Evolutionary conservation across 1,284 basidiomycete species (phyloP).

Genomic region (Somion occarium): DNA sequence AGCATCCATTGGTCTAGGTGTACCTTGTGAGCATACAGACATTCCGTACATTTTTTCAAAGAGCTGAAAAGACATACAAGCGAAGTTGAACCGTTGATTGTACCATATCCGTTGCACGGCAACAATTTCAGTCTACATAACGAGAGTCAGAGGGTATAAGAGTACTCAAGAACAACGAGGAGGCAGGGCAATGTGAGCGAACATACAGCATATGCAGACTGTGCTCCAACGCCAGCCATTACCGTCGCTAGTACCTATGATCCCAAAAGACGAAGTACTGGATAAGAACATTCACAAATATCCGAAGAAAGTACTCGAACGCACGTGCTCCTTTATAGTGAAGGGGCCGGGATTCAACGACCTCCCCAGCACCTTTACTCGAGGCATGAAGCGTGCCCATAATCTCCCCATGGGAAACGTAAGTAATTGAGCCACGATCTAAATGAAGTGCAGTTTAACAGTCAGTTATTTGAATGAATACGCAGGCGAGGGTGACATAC

Average conservation of each 20-base stretch:
- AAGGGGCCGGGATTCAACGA: constrained; percentile 64
- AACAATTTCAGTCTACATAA: constrained; percentile 62
- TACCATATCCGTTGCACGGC: constrained; percentile 74
- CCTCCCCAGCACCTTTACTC: constrained; percentile 46
- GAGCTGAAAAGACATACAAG: no score
- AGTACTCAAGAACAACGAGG: not conserved
- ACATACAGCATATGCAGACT: constrained; percentile 48
- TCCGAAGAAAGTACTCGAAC: no score
- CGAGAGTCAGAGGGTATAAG: not conserved
- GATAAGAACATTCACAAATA: not conserved
- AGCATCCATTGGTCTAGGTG: constrained; percentile 66
- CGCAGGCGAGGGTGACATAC: constrained; percentile 22
- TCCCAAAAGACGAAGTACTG: not conserved
- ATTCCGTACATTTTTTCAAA: constrained; percentile 9
- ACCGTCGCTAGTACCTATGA: constrained; percentile 45
- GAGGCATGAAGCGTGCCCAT: constrained; percentile 51
- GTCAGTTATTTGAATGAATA: not conserved
- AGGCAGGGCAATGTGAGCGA: not conserved
- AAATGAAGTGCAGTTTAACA: not conserved
- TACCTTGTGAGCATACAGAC: no score
- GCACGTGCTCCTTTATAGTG: constrained; percentile 62
- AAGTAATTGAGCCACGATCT: constrained; percentile 56
- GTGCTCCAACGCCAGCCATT: constrained; percentile 67
- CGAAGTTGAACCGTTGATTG: constrained; percentile 57
- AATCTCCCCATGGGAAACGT: constrained; percentile 54